phyloP scores from a whole-genome alignment of 2,329 filamentous ascomycete genomes.

The Dactylonectria estremocensis region DNA sequence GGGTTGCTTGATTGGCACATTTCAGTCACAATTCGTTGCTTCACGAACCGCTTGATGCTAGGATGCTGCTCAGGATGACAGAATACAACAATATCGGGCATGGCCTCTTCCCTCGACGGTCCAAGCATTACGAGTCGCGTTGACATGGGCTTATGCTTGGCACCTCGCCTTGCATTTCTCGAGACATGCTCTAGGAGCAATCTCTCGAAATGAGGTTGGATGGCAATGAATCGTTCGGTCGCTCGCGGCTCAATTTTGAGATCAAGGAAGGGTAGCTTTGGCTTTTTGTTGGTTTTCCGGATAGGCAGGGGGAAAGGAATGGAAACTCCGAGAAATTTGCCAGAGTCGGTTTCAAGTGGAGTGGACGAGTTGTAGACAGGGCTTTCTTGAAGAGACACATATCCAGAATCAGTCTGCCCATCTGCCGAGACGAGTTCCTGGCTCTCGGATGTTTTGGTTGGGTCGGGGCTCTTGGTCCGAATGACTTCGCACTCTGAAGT shows the following conservation, averaged over 20 bases:
- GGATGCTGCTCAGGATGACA: not conserved
- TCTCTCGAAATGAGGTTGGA: conserved; percentile 2
- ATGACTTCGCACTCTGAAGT: not conserved
- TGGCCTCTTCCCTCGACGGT: not conserved
- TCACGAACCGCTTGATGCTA: not conserved
- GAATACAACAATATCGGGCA: not conserved
- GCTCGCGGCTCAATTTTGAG: not conserved
- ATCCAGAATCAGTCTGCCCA: not conserved
- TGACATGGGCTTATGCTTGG: not conserved
- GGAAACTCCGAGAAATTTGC: not conserved
- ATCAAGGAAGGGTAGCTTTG: not conserved
- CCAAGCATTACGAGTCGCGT: not conserved
- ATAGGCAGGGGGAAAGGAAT: not conserved
- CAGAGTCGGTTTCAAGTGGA: not conserved
- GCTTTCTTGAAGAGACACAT: not conserved
- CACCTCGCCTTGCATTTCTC: not conserved
- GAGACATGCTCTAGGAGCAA: not conserved
- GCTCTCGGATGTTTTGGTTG: not conserved
- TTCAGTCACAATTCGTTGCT: not conserved
- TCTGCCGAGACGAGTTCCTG: not conserved
- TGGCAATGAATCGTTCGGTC: not conserved
- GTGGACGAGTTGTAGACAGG: not conserved
- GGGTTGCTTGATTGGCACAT: not conserved
- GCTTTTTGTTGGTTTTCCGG: not conserved
- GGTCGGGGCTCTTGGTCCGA: not conserved